Conservation (phyloP, 225 moss, liverwort and hornwort genomes). For the Climacium dendroides region DNA sequence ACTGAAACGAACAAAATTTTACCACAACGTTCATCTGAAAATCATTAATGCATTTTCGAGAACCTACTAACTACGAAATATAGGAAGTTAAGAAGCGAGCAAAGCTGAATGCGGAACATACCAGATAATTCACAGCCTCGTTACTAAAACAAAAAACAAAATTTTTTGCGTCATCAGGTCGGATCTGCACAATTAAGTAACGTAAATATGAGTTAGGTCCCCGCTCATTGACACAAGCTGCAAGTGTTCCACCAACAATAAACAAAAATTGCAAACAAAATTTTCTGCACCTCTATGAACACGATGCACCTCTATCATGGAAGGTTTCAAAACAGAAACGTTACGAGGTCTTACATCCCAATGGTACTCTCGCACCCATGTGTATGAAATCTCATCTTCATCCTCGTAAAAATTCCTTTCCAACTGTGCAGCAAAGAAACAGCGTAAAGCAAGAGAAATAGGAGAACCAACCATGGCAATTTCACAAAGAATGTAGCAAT, state of each 20-base stretch:
- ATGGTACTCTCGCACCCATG: constrained; percentile 98
- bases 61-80: background rate
- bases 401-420: constrained; percentile 81
- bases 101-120: constrained; percentile 1
- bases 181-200: constrained; percentile 34
- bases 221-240: background rate
- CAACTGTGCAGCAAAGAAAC: constrained; percentile 37
- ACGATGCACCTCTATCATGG: background rate
- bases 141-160: constrained; percentile 84
- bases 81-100: background rate
- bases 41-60: background rate
- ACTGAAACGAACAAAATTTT: background rate
- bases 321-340: background rate
- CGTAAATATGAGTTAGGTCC: background rate
- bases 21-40: background rate
- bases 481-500: background rate
- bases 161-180: constrained; percentile 48
- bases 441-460: background rate
- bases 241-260: background rate
- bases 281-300: background rate
- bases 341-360: constrained; percentile 73
- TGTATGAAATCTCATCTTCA: constrained; percentile 68
- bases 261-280: background rate
- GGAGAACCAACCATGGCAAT: background rate
- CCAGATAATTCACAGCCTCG: constrained; percentile 82